These are phyloP conservation scores for Geotrichum fermentans DNA, from an alignment of 1,139 yeast genomes.

Conservation along the genomic window DNA sequence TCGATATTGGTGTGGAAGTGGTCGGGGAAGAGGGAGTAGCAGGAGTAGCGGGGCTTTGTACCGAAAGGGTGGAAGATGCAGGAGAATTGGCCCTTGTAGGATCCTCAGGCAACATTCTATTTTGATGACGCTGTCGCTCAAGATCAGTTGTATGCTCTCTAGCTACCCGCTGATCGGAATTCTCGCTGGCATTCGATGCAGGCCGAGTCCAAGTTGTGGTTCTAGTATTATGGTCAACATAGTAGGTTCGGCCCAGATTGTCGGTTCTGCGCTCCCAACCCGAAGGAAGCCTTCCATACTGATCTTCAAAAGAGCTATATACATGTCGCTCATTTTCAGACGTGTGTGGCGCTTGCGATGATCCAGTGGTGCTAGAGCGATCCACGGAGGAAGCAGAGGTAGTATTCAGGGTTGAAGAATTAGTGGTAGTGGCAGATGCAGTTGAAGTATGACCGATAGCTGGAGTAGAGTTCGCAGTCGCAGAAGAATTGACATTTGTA, in stretches of 20 bases:
- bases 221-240: slow-evolving; percentile 95
- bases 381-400: slow-evolving; percentile 18
- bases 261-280: slow-evolving; percentile 99
- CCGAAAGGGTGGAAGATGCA: slow-evolving; percentile 2
- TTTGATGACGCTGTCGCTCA: slow-evolving; percentile 86
- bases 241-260: slow-evolving; percentile 93
- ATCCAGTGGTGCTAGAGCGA: slow-evolving; percentile 28
- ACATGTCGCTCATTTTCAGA: slow-evolving; percentile 17
- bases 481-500: slow-evolving; percentile 42
- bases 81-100: slow-evolving; percentile 33
- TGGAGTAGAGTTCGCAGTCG: neutral
- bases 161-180: slow-evolving; percentile 38
- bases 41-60: slow-evolving; percentile 10
- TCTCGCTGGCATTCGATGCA: slow-evolving; percentile 44
- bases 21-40: slow-evolving; percentile 37
- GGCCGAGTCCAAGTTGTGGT: slow-evolving; percentile 99
- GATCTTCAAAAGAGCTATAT: slow-evolving; percentile 83
- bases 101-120: slow-evolving; percentile 81
- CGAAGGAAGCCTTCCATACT: slow-evolving; percentile 89
- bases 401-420: slow-evolving; percentile 13
- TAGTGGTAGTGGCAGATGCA: slow-evolving; percentile 4
- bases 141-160: slow-evolving; percentile 65
- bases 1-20: slow-evolving; percentile 25
- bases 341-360: slow-evolving; percentile 16
- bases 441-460: slow-evolving; percentile 3